Base-by-base conservation (phyloP, 163 green algal genomes). In the Chlorella variabilis region DNA sequence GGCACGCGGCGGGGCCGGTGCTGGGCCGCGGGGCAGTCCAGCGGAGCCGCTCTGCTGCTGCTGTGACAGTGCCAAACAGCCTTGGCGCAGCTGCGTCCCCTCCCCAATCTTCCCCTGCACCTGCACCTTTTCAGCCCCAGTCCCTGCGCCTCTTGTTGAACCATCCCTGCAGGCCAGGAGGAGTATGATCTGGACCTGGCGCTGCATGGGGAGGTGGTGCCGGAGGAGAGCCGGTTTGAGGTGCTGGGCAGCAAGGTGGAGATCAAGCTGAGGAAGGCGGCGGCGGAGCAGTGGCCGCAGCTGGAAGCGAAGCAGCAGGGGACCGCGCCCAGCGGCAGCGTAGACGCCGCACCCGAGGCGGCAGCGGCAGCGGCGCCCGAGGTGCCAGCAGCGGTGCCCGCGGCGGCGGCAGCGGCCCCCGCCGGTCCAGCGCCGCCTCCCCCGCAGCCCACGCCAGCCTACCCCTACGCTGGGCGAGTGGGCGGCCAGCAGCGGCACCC, bases 161-260 rank as follows among this genome's bases (percentile, higher is more conserved):
- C n/a, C n/a, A n/a, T n/a, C n/a, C 34, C 39, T 4, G 45, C 74
- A 62, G 75, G 65, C 21, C 48, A 83, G 58, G 27, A 77, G 39
- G 76, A 91, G 7, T 96, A 90, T 78, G 77, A 86, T 56, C 86
- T 95, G 63, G 84, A 93, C 41, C 41, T 94, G 56, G 77, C 90
- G 20, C 85, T 97, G 81, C 93, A 87, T 62, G 87, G 66, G 54
- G 75, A 90, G 76, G 77, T 96, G 25, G 69, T 89, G 18, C 83
- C 89, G 0, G 77, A 62, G 2, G 39, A 84, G 38, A 92, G 82
- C 80, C 87, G 81, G 25, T 91, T 85, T 51, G 87, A 93, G 71
- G 78, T 98, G 71, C 84, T 98, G 45, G 84, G 81, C n/a, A 96
- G 89, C 70, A 98, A 99, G 88, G 58, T 98, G 11, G 96, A 98